Base-by-base conservation (phyloP, 768 basidiomycete genomes). In the Suillus plorans region DNA sequence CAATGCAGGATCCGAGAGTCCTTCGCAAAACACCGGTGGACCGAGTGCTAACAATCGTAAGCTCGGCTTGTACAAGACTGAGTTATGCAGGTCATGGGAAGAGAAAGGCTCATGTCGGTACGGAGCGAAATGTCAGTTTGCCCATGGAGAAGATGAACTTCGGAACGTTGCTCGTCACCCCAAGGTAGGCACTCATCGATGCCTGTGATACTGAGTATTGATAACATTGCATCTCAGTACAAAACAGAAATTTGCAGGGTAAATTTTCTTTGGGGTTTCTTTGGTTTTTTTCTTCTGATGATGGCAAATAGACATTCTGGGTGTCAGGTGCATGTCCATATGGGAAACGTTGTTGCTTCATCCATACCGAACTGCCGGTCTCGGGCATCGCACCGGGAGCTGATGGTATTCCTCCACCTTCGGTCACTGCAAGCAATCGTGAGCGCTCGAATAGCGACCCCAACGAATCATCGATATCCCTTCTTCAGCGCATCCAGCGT, bases 221-320 rank as follows among this genome's bases (percentile, higher is more conserved):
- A 59, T 20, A 20, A 67, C 63, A 63, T 63, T 62, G 63, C 28
- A 31, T 28, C 60, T 22, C 71, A 92, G 92, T 95, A 95, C 78
- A 96, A 96, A 78, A 95, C 94, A 12, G 94, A 96, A 77, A 94
- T 95, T 68, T 96, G 94, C 76, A 87, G 93, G 80, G 92, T 94
- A 71, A 68, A 87, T 78, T 7, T 28, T 18, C 45, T 52, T 8
- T 37, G 0, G 0, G 36, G 12, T 20, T 20, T 56, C 8, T 50
- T 47, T 9, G 18, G 7, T 4, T 9, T 9, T 7, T 44, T 20
- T 6, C 28, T 7, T 68, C 42, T 64, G 68, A 64, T 68, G 56
- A 71, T 41, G 6, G 34, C 64, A 31, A 45, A 12, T 70, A 94
- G 89, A 95, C 94, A 9, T 95, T 95, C 82, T 95, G 94, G 92